Base-by-base conservation (phyloP, 768 basidiomycete species). In the Amanita jacksonii region DNA sequence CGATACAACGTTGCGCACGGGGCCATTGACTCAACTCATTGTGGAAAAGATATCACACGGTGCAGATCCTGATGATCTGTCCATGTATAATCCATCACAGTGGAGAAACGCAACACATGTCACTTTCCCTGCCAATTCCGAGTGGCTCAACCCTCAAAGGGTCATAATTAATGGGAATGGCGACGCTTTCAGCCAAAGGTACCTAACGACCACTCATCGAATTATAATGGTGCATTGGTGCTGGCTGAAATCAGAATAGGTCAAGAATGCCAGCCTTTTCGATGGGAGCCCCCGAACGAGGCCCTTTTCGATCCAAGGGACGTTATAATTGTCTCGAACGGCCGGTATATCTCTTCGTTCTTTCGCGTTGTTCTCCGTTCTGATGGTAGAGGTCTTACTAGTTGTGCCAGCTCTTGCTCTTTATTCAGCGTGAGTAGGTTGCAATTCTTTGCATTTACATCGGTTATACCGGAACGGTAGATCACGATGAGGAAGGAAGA, bases 401-500 rank as follows among this genome's bases (percentile, higher is more conserved):
- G 73, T 57, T 74, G 67, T 52, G 72, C 64, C 19, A 72, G 70
- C 47, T 69, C 70, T 9, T 72, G 71, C 50, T 68, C 68, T 5
- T 49, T 70, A 18, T 72, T 72, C 55, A 67, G 67, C 46, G 68
- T 70, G 42, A 37, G 64, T 61, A 45, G 18, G 27, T 18, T 23
- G 13, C 15, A 22, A n/a, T 9, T 16, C 19, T 16, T 30, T 34
- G 6, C 15, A 41, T 30, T n/a, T 25, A 23, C 28, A 35, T 36
- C 13, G 9, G 20, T 27, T 46, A 16, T 20, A n/a, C n/a, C n/a
- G n/a, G n/a, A n/a, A n/a, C n/a, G n/a, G n/a, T 47, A 77, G 76
- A 71, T 78, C 48, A 73, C 75, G 18, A 76, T 81, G 75, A 57
- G 69, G 0, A 79, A 79, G 55, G 60, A 67, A 31, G 74, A 79